These are phyloP conservation scores for Pseudogymnoascus pannorum DNA, from an alignment of 2,329 filamentous ascomycete genomes.

Conservation along the genomic window DNA sequence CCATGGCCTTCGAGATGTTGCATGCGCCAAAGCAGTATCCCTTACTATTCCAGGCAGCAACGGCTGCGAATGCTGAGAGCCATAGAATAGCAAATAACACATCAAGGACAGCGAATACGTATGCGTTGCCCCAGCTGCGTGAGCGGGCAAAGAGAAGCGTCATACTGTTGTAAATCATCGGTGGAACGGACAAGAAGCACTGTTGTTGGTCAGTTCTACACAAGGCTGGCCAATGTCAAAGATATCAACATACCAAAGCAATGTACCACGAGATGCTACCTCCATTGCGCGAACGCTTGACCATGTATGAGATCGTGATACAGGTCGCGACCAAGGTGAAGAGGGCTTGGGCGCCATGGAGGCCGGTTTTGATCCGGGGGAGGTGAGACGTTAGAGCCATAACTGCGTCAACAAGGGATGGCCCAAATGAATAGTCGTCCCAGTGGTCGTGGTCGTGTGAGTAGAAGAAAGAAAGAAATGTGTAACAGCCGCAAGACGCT, in stretches of 20 bases:
- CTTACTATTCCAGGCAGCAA: slow-evolving; percentile 55
- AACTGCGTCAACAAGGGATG: slow-evolving; percentile 2
- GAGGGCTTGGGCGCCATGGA: slow-evolving; percentile 50
- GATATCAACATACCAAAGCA: slow-evolving; percentile 44
- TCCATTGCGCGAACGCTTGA: slow-evolving; percentile 45
- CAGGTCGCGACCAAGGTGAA: slow-evolving; percentile 50
- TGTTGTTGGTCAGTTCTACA: slow-evolving; percentile 27
- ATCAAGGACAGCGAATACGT: slow-evolving; percentile 54
- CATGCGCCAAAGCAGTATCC: slow-evolving; percentile 50
- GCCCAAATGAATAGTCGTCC: not conserved
- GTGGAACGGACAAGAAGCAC: slow-evolving; percentile 59
- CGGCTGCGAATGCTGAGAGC: slow-evolving; percentile 59
- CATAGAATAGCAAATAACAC: slow-evolving; percentile 52
- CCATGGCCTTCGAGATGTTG: slow-evolving; percentile 54
- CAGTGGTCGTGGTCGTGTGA: not conserved
- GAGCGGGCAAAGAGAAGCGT: slow-evolving; percentile 57
- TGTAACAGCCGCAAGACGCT: not conserved
- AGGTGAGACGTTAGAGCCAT: slow-evolving; percentile 6
- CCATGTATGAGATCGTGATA: slow-evolving; percentile 51
- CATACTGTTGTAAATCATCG: slow-evolving; percentile 59
- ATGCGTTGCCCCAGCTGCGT: slow-evolving; percentile 52
- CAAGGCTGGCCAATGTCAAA: not conserved
- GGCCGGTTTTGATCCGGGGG: slow-evolving; percentile 41
- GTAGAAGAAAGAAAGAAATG: not conserved
- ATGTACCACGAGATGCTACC: slow-evolving; percentile 54